Evolutionary conservation across 2,329 filamentous ascomycete species (phyloP).

Genomic region (Penicillium sp.): DNA sequence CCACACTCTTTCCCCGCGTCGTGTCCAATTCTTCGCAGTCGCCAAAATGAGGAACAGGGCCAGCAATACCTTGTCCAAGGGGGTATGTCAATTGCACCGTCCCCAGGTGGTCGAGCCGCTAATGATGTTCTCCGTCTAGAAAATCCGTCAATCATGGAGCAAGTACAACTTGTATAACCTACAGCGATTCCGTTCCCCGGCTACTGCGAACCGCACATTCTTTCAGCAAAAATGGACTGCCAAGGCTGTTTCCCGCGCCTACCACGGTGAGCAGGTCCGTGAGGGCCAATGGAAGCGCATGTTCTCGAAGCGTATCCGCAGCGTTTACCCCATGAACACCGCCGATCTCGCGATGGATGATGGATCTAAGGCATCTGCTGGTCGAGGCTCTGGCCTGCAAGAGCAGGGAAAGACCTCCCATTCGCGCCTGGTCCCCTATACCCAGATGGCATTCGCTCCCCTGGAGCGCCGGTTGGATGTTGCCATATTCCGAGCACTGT

Average conservation of each 20-base stretch:
- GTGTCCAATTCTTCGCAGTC: conserved; percentile 12
- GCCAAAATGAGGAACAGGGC: conserved; percentile 48
- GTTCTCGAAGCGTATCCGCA: conserved; percentile 78
- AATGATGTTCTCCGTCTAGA: conserved; percentile 54
- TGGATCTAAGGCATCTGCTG: conserved; percentile 78
- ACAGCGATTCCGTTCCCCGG: conserved; percentile 52
- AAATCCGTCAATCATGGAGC: conserved; percentile 94
- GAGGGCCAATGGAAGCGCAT: conserved; percentile 94
- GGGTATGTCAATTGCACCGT: conserved; percentile 30
- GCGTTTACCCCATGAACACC: conserved; percentile 83
- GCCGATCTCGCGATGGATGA: conserved; percentile 76
- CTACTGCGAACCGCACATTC: conserved; percentile 62
- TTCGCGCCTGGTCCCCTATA: conserved; percentile 69
- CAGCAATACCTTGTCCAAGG: conserved; percentile 42
- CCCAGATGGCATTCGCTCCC: conserved; percentile 94
- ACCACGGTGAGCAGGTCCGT: conserved; percentile 92
- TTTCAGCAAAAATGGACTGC: conserved; percentile 98
- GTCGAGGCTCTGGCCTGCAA: conserved; percentile 73
- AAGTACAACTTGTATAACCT: conserved; percentile 97
- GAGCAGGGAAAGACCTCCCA: conserved; percentile 18
- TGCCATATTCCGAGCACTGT: conserved; percentile 90
- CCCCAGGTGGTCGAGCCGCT: background rate
- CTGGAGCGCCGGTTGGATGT: conserved; percentile 88
- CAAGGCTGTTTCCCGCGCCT: conserved; percentile 78
- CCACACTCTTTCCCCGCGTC: conserved; percentile 10